A percentile compares a stretch with the other conserved stretches of the same genome.
phyloP scores from a whole-genome alignment of 2,329 filamentous ascomycete species.

The Fonsecaea monophora region DNA sequence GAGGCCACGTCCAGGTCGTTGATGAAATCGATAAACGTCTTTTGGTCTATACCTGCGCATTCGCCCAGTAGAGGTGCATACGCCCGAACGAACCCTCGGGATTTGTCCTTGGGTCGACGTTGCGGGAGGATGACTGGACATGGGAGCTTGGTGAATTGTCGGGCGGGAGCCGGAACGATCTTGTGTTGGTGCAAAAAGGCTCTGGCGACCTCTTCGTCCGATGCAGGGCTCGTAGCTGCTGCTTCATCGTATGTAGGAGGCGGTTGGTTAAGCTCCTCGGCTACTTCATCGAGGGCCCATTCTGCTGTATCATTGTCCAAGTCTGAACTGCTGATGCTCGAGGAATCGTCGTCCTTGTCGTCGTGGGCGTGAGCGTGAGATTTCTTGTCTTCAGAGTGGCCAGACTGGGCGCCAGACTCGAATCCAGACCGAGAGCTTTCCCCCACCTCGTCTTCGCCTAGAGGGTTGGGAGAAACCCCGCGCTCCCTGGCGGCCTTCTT shows the following conservation, averaged over 20 bases:
- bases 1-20: constrained; percentile 51
- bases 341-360: constrained; percentile 25
- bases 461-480: constrained; percentile 21
- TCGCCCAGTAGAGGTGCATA: constrained; percentile 59
- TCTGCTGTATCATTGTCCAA: constrained; percentile 30
- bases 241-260: constrained; percentile 29
- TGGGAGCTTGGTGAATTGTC: constrained; percentile 35
- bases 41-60: constrained; percentile 55
- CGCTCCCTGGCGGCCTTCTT: constrained; percentile 29
- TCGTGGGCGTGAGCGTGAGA: neutral
- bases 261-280: constrained; percentile 28
- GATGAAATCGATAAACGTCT: constrained; percentile 58
- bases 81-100: constrained; percentile 60
- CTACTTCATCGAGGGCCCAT: constrained; percentile 36
- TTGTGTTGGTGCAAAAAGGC: constrained; percentile 27
- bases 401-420: neutral
- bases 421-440: constrained; percentile 4
- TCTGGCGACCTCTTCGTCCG: constrained; percentile 26
- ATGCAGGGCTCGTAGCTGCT: constrained; percentile 13
- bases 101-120: constrained; percentile 56
- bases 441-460: constrained; percentile 10
- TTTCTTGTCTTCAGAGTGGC: constrained; percentile 9
- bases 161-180: constrained; percentile 4
- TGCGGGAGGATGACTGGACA: constrained; percentile 61
- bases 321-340: constrained; percentile 27